Base-by-base conservation (phyloP, 345 rosid genomes). In the Kandelia obovata region DNA sequence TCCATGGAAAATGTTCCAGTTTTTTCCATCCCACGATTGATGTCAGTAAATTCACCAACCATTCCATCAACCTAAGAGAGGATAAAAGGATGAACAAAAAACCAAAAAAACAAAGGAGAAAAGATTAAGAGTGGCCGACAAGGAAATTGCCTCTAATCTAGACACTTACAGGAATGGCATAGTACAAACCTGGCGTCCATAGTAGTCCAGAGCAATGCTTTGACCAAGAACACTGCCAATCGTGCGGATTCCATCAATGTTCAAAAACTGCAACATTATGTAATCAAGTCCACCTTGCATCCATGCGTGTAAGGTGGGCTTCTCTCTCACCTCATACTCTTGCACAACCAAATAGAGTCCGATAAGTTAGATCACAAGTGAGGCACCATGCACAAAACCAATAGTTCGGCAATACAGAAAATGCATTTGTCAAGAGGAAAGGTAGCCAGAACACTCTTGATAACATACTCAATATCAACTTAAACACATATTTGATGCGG, bases 41-140 rank as follows among this genome's bases (percentile, higher is more conserved):
- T 95, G 85, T 92, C 98, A 1, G 99, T 95, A 71, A 92, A 95
- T 60, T 95, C 97, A 56, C 88, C 99, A 81, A 92, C 96, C 93
- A 95, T 92, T 46, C 89, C 96, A 86, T 95, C 97, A 72, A 95
- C 97, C 99, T 95, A 79, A 43, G 35, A 75, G 16, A 74, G 59
- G 62, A 27, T 57, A 72, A 60, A 67, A 53, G 20, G 30, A n/a
- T 47, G 35, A 59, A 56, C 15, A 23, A 55, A 8, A 23, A 55
- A n/a, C 0, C n/a, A 53, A 52, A 53, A 53, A n/a, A 53, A 53
- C 13, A 53, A 3, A 2, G 28, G 26, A 56, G 26, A 25, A 17
- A 56, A 56, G 59, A 56, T 15, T 30, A 26, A 47, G 26, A 8
- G 19, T 32, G 66, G 30, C n/a, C 49, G 26, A 66, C 17, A 65